Base-by-base conservation (phyloP, 305 asterid genomes). In the Andrographis paniculata region DNA sequence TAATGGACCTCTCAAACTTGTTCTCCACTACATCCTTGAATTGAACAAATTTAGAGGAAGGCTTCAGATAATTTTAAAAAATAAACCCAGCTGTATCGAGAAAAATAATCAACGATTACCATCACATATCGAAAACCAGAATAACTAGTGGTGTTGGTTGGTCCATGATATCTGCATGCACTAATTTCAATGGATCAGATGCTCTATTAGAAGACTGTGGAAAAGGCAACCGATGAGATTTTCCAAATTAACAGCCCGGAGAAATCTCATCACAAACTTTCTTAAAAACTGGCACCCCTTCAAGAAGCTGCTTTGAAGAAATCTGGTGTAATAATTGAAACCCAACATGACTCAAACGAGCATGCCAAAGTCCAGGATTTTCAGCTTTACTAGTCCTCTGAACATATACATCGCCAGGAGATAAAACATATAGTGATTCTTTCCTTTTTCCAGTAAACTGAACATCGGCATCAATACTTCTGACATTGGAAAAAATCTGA, bases 61-160 rank as follows among this genome's bases (percentile, higher is more conserved):
- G 37, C 33, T 5, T 55, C 63, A 44, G 31, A 19, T 19, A 43
- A 17, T 45, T 56, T 20, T 14, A 56, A 28, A 15, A 56, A 35
- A 27, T 14, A 48, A 1, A 23, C 49, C 69, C 40, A 42, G 18
- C 15, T 42, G 27, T n/a, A 39, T 0, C 30, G 27, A 9, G 60
- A 50, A 13, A 56, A 51, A 6, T 47, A 57, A 39, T 51, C 64
- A 18, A 57, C 52, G 9, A 63, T 8, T 0, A 63, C 48, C 56
- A 51, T 50, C 0, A 41, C 43, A 51, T 56, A 63, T 12, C 6
- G 19, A 27, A 36, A 17, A 36, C 55, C 23, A 35, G 2, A 1
- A 13, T 43, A 63, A 12, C 51, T 63, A 0, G 51, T 19, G 1
- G 48, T 48, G 39, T 33, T 38, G 27, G 30, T 51, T 24, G 60